Conservation (phyloP, 495 filamentous ascomycete species). For the Podospora sp. region DNA sequence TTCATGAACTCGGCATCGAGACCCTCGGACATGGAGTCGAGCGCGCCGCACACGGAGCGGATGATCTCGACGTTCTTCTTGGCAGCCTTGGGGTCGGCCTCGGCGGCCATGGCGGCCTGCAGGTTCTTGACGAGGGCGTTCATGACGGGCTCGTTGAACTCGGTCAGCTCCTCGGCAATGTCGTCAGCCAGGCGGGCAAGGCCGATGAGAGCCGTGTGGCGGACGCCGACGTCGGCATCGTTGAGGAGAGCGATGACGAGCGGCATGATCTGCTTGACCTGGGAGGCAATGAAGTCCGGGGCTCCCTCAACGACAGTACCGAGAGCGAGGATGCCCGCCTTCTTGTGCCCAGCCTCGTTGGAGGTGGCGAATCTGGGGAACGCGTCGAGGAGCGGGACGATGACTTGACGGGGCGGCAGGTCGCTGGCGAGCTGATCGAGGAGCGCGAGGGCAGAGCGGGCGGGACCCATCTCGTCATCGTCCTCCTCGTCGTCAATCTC, state of each 20-base stretch:
- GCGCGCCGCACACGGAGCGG: slow-evolving; percentile 83
- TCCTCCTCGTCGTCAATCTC: slow-evolving; percentile 86
- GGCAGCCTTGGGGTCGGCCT: slow-evolving; percentile 53
- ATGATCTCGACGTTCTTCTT: slow-evolving; percentile 81
- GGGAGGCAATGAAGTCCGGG: slow-evolving; percentile 91
- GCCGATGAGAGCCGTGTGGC: slow-evolving; percentile 81
- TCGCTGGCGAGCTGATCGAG: slow-evolving; percentile 86
- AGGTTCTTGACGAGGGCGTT: slow-evolving; percentile 84
- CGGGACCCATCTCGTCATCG: slow-evolving; percentile 88
- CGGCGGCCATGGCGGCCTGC: slow-evolving; percentile 65
- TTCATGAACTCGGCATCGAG: slow-evolving; percentile 81
- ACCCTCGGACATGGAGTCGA: slow-evolving; percentile 89
- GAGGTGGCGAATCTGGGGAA: slow-evolving; percentile 78
- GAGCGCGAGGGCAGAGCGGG: slow-evolving; percentile 80
- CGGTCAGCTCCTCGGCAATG: slow-evolving; percentile 81
- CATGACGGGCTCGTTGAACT: slow-evolving; percentile 80
- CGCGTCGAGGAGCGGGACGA: slow-evolving; percentile 85
- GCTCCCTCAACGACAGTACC: slow-evolving; percentile 96
- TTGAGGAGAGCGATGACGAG: slow-evolving; percentile 81
- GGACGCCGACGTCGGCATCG: slow-evolving; percentile 78
- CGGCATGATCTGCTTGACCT: slow-evolving; percentile 84
- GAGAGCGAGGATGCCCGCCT: slow-evolving; percentile 87
- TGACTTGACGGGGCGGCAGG: slow-evolving; percentile 89
- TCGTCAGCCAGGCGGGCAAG: slow-evolving; percentile 91
- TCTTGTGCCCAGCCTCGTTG: slow-evolving; percentile 72